phyloP scores from a whole-genome alignment of 169 alveolate genomes.

The Plasmodium malariae region DNA sequence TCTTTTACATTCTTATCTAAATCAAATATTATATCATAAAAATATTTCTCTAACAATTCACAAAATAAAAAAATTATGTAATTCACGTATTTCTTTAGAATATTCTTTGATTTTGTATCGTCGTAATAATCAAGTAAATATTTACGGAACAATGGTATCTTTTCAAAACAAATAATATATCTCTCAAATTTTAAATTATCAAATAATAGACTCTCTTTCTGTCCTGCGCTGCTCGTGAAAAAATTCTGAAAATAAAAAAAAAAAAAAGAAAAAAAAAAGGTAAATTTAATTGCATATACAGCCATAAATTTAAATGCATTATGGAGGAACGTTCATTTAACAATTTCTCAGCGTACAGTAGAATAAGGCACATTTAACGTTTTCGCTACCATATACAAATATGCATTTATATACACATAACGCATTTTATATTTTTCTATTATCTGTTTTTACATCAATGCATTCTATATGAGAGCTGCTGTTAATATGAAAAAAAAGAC shows the following conservation, averaged over 20 bases:
- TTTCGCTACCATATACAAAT: background rate
- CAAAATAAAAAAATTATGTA: slow-evolving; percentile 58
- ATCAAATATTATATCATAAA: slow-evolving; percentile 62
- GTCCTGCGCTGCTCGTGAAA: background rate
- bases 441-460: slow-evolving; percentile 30
- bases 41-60: slow-evolving; percentile 49
- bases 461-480: slow-evolving; percentile 69
- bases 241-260: slow-evolving; percentile 30
- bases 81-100: slow-evolving; percentile 62
- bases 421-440: background rate
- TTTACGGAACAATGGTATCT: slow-evolving; percentile 26
- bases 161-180: slow-evolving; percentile 56
- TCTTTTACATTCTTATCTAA: slow-evolving; percentile 57
- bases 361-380: too few relatives aligned
- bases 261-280: background rate
- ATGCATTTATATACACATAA: background rate
- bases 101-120: slow-evolving; percentile 42
- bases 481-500: slow-evolving; percentile 37
- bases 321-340: too few relatives aligned
- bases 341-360: too few relatives aligned
- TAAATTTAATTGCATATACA: too few relatives aligned
- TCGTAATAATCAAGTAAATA: slow-evolving; percentile 36
- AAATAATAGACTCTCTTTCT: slow-evolving; percentile 16
- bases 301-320: too few relatives aligned
- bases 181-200: slow-evolving; percentile 60